These are phyloP conservation scores for Dissoconium aciculare DNA, from an alignment of 2,329 filamentous ascomycete species.

Conservation along the genomic window DNA sequence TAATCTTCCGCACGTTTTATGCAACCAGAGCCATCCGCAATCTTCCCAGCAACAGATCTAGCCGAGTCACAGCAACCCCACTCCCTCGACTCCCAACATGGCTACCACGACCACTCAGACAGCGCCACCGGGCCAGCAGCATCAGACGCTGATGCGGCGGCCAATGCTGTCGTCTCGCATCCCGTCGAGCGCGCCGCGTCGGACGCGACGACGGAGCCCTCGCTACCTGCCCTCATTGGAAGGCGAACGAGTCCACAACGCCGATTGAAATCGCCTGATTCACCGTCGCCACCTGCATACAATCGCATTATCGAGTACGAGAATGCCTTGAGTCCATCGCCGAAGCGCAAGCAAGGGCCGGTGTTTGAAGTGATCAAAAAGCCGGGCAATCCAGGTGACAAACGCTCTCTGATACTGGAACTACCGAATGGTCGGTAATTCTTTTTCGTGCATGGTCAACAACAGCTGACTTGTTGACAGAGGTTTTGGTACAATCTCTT, in stretches of 20 bases:
- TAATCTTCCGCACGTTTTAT: slow-evolving; percentile 42
- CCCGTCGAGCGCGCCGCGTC: slow-evolving; percentile 15
- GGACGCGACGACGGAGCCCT: slow-evolving; percentile 17
- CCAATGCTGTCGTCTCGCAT: slow-evolving; percentile 13
- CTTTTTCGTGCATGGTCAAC: not conserved
- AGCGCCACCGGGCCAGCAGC: slow-evolving; percentile 29
- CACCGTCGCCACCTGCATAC: slow-evolving; percentile 28
- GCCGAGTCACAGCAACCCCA: slow-evolving; percentile 25
- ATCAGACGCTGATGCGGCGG: slow-evolving; percentile 22
- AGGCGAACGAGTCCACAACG: slow-evolving; percentile 6
- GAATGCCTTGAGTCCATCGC: slow-evolving; percentile 26
- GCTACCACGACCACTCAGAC: slow-evolving; percentile 35
- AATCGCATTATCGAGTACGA: slow-evolving; percentile 44
- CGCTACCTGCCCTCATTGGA: slow-evolving; percentile 3
- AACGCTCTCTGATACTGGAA: slow-evolving; percentile 36
- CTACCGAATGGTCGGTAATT: slow-evolving; percentile 65
- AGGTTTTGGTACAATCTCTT: slow-evolving; percentile 80
- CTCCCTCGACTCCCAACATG: slow-evolving; percentile 41
- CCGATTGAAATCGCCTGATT: slow-evolving; percentile 17
- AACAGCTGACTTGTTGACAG: slow-evolving; percentile 35
- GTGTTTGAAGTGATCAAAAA: slow-evolving; percentile 40
- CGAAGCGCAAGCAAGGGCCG: slow-evolving; percentile 30
- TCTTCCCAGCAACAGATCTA: slow-evolving; percentile 32
- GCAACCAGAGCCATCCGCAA: slow-evolving; percentile 44
- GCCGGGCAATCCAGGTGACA: slow-evolving; percentile 29